Percentiles rank a stretch among this genome's conserved stretches.
phyloP scores from a whole-genome alignment of 306 rosid species.

The Lagenaria siceraria region DNA sequence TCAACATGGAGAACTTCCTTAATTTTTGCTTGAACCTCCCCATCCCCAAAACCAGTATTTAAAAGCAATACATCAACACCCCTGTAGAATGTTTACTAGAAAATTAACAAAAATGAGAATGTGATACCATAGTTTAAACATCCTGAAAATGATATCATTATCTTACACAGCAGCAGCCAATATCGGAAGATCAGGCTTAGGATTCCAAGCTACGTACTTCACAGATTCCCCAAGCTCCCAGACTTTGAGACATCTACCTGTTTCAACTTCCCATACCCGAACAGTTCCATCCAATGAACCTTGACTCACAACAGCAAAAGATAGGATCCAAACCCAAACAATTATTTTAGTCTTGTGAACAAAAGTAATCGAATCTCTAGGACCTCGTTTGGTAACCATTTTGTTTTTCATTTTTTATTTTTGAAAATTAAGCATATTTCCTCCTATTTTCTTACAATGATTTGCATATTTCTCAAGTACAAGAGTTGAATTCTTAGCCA shows the following conservation, averaged over 20 bases:
- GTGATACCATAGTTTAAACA: not conserved
- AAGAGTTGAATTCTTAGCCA: too few relatives aligned
- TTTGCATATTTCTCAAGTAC: too few relatives aligned
- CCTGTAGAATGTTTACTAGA: constrained; percentile 21
- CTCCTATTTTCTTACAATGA: too few relatives aligned
- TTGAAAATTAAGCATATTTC: too few relatives aligned
- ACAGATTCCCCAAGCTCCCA: constrained; percentile 79
- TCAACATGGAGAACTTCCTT: constrained; percentile 54
- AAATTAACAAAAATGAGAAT: not conserved
- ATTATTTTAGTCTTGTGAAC: not conserved
- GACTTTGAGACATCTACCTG: constrained; percentile 70
- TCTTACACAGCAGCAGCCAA: constrained; percentile 73
- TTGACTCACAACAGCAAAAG: constrained; percentile 17
- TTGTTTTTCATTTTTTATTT: too few relatives aligned
- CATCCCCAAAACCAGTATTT: constrained; percentile 61
- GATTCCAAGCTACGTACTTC: constrained; percentile 84
- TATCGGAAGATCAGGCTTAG: constrained; percentile 51
- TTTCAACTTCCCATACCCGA: constrained; percentile 88
- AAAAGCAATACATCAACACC: constrained; percentile 66
- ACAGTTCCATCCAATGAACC: constrained; percentile 90
- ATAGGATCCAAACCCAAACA: constrained; percentile 8
- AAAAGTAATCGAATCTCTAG: constrained; percentile 10
- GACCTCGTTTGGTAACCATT: too few relatives aligned
- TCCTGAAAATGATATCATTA: constrained; percentile 1
- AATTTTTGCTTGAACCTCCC: constrained; percentile 56